These are phyloP conservation scores for Geotrichum siamense DNA, from an alignment of 1,139 yeast genomes.

Conservation along the genomic window DNA sequence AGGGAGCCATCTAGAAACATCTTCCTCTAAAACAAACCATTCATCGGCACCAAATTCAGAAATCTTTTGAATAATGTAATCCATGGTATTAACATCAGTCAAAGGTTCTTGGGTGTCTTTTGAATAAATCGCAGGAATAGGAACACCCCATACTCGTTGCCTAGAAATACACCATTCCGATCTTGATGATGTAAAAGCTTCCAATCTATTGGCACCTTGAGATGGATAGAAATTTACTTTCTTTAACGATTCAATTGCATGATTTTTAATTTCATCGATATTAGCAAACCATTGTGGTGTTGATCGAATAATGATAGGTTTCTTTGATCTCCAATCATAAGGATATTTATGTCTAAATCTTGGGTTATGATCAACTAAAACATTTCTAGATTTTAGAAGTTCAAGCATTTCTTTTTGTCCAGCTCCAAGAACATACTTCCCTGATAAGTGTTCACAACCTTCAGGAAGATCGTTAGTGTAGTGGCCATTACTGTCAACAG, in stretches of 20 bases:
- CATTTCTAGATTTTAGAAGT: slow-evolving; percentile 39
- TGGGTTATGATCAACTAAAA: slow-evolving; percentile 45
- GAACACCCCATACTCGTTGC: slow-evolving; percentile 98
- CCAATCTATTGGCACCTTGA: slow-evolving; percentile 60
- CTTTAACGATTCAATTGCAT: slow-evolving; percentile 53
- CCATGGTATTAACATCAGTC: slow-evolving; percentile 46
- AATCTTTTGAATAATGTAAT: slow-evolving; percentile 47
- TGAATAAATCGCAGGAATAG: slow-evolving; percentile 78
- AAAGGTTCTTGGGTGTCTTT: slow-evolving; percentile 53
- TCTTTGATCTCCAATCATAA: slow-evolving; percentile 93
- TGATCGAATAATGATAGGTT: slow-evolving; percentile 89
- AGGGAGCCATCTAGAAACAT: slow-evolving; percentile 69
- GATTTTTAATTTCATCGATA: slow-evolving; percentile 60
- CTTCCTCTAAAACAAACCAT: slow-evolving; percentile 62
- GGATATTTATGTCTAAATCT: slow-evolving; percentile 79
- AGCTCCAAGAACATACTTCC: slow-evolving; percentile 52
- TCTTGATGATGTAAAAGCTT: slow-evolving; percentile 67
- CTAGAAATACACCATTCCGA: slow-evolving; percentile 97
- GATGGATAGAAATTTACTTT: slow-evolving; percentile 66
- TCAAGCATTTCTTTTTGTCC: slow-evolving; percentile 48
- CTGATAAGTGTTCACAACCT: slow-evolving; percentile 43
- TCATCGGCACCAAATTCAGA: slow-evolving; percentile 57
- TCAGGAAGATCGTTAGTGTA: slow-evolving; percentile 47
- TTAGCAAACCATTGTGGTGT: slow-evolving; percentile 98
- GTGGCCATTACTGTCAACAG: slow-evolving; percentile 70